Evolutionary conservation across 768 basidiomycete genomes (phyloP), one percentile per base, ranked within the genome.

Genomic region (Solioccasus polychromus): DNA sequence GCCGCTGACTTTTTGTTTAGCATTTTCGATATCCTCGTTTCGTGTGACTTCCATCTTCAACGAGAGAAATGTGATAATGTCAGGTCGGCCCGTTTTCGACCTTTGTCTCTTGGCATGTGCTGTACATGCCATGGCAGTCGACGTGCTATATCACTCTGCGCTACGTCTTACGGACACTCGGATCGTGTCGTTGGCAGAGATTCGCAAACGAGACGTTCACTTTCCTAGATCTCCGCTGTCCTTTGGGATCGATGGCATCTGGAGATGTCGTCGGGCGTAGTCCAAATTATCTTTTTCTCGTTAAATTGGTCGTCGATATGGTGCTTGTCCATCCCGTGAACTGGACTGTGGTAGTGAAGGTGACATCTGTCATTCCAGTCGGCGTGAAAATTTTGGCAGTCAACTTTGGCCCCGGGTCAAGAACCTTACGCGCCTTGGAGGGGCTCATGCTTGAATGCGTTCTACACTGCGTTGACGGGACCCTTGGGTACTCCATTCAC

Each of bases 41-140:
- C 69, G 62, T 55, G 62, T 83, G 35, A 81, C 80, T 1, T 76
- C 79, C 8, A 64, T 79, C 46, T 66, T 77, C 39, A 72, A 74
- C 47, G 66, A 71, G 42, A 61, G 52, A 10, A 74, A 70, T 44
- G 64, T 80, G 43, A 82, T 81, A 10, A 63, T 83, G 39, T 84
- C 82, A 3, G 83, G 82, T 19, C 72, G 67, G 39, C 82, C 82
- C 3, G 73, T 82, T 83, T 57, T 63, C 70, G 7, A 51, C 53
- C 15, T 64, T 54, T 7, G 51, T 78, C 32, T 67, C 71, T 18
- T 51, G 63, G 3, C 58, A 55, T 67, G 68, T 17, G 50, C 64
- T 2, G 61, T 74, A 0, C 74, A 73, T 47, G 60, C 71, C 37
- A 77, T 77, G 1, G 68, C 69, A 2, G 58, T 83, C 31, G 67